Conservation (phyloP, 345 rosid genomes). For the Hypericum perforatum region DNA sequence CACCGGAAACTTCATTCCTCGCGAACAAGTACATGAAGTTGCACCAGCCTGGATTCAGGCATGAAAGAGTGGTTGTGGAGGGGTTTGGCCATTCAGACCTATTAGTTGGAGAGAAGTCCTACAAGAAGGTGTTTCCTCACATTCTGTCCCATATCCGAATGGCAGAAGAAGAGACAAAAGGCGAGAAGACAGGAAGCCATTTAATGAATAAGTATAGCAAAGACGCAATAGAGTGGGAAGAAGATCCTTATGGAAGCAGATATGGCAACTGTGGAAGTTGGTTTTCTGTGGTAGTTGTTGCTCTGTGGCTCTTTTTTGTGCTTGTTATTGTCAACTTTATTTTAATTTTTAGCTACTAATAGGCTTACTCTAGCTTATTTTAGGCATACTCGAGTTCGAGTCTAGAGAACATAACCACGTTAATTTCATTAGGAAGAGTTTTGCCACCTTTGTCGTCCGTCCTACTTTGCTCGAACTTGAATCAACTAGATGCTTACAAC, state of each 20-base stretch:
- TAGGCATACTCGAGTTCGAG: too few species aligned
- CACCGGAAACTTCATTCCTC: slow-evolving; percentile 34
- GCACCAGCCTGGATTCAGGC: slow-evolving; percentile 32
- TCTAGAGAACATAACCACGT: too few species aligned
- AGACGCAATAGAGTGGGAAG: slow-evolving; percentile 26
- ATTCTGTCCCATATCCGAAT: slow-evolving; percentile 25
- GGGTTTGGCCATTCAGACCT: slow-evolving; percentile 39
- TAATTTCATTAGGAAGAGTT: too few species aligned
- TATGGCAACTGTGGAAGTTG: slow-evolving; percentile 13
- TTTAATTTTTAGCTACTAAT: too few species aligned
- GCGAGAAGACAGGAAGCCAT: neutral
- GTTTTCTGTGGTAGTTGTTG: slow-evolving; percentile 9
- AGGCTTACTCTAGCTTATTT: too few species aligned
- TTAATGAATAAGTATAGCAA: slow-evolving; percentile 8
- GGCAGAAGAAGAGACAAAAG: slow-evolving; percentile 22
- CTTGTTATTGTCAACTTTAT: slow-evolving; percentile 4
- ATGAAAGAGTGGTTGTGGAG: slow-evolving; percentile 35
- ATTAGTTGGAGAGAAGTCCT: slow-evolving; percentile 30
- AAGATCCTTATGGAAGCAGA: slow-evolving; percentile 19
- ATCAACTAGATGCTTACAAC: too few species aligned
- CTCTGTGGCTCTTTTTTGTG: neutral
- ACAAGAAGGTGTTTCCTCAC: slow-evolving; percentile 28
- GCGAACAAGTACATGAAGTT: slow-evolving; percentile 37
- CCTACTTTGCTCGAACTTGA: too few species aligned
- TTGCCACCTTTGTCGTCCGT: too few species aligned